These are phyloP conservation scores for Stephanodiscus minutulus DNA, from an alignment of 108 stramenopile genomes.

Conservation along the genomic window DNA sequence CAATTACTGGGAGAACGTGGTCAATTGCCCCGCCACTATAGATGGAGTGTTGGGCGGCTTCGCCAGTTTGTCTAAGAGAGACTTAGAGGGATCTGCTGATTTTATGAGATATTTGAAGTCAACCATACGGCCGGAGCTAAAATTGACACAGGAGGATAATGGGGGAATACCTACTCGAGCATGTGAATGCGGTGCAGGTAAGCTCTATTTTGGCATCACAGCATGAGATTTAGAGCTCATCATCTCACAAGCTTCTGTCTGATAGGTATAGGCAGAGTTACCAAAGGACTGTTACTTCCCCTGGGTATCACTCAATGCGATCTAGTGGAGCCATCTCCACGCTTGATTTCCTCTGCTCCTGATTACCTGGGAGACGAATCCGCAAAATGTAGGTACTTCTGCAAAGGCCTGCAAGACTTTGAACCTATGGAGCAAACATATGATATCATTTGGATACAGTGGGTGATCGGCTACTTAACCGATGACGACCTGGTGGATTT, in stretches of 20 bases:
- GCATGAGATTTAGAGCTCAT: neutral
- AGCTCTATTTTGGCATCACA: neutral
- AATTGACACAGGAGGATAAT: slow-evolving; percentile 32
- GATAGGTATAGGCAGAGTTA: slow-evolving; percentile 86
- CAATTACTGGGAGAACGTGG: slow-evolving; percentile 83
- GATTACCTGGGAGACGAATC: slow-evolving; percentile 74
- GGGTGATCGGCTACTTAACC: slow-evolving; percentile 89
- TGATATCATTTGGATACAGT: slow-evolving; percentile 94
- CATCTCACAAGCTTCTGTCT: neutral
- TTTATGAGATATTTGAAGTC: slow-evolving; percentile 64
- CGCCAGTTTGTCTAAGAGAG: slow-evolving; percentile 73
- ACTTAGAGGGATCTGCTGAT: slow-evolving; percentile 71
- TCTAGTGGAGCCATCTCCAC: slow-evolving; percentile 90
- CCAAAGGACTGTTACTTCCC: slow-evolving; percentile 86
- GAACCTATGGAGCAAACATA: slow-evolving; percentile 61
- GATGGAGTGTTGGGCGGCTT: slow-evolving; percentile 93
- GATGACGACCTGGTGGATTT: slow-evolving; percentile 86
- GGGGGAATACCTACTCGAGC: slow-evolving; percentile 30
- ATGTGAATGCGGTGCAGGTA: slow-evolving; percentile 81
- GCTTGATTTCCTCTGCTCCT: slow-evolving; percentile 81
- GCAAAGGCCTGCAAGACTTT: slow-evolving; percentile 87
- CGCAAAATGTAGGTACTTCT: slow-evolving; percentile 74
- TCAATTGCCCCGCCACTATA: slow-evolving; percentile 77
- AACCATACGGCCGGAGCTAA: slow-evolving; percentile 26
- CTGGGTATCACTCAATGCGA: slow-evolving; percentile 69